Evolutionary conservation across 176 grass and related monocot species (phyloP), one percentile per base, ranked within the genome.

Genomic region (Cocos nucifera): DNA sequence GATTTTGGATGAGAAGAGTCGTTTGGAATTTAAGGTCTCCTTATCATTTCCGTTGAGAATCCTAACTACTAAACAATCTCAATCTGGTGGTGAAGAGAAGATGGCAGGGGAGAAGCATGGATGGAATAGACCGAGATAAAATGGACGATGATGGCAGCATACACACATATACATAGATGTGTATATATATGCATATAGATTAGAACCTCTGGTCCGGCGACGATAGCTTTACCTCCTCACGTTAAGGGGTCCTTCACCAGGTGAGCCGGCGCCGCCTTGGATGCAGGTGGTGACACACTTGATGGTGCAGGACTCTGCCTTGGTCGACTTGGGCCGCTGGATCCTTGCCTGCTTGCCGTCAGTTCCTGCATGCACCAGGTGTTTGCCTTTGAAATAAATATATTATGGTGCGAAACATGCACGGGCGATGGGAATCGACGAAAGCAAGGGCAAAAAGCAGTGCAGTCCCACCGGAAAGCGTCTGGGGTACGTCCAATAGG

Each of bases 211-310:
- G 3, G 26, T 27, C 26, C 4, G 3, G 26, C 26, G 30, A 18
- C 27, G 39, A 68, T 50, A 73, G 16, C 5, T 54, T 35, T 44
- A 88, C 85, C 85, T 80, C 14, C 80, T 23, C 59, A 83, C 51
- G 73, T 83, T 88, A 77, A 88, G 72, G 4, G 85, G 85, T 0
- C 85, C 85, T 18, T 69, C 85, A 59, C 85, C 85, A n/a, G 85
- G 85, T 2, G 73, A 75, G 59, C 85, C 85, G 53, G 81, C 81
- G 50, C 85, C 85, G 56, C 85, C 85, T 64, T 75, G 85, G 69
- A 88, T 75, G 85, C 85, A 88, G 73, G 80, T 88, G 85, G 75
- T 62, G 64, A 88, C 85, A 70, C 85, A 88, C 73, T 83, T 83
- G 73, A 77, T 75, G 21, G 80, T 83, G 73, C 85, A 83, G 22